Conservation (phyloP, 306 rosid species). For the Cicer arietinum region DNA sequence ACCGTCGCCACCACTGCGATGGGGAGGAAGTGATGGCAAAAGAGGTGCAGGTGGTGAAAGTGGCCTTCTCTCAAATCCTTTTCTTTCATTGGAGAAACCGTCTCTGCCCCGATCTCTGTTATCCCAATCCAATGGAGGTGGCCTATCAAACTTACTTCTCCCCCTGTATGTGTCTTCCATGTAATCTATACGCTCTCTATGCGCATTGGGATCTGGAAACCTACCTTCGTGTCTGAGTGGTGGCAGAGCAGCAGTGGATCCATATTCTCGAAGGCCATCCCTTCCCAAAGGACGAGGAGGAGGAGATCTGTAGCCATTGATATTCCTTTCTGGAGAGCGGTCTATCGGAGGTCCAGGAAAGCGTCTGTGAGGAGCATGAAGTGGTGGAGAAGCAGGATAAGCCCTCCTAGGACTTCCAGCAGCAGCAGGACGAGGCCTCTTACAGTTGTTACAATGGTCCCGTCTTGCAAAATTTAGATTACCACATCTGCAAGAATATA, state of each 20-base stretch:
- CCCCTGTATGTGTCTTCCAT: conserved; percentile 75
- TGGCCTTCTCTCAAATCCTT: conserved; percentile 76
- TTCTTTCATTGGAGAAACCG: conserved; percentile 65
- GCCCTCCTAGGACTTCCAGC: conserved; percentile 87
- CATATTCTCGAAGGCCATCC: conserved; percentile 77
- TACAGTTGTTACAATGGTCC: conserved; percentile 85
- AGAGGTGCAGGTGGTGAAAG: conserved; percentile 68
- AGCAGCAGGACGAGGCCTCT: conserved; percentile 66
- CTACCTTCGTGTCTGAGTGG: conserved; percentile 76
- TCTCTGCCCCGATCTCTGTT: conserved; percentile 76
- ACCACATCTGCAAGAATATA: conserved; percentile 67
- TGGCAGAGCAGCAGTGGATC: conserved; percentile 65
- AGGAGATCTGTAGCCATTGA: conserved; percentile 81
- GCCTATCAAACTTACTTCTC: conserved; percentile 77
- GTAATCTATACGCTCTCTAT: conserved; percentile 68
- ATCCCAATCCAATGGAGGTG: conserved; percentile 69
- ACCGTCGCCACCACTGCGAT: conserved; percentile 40
- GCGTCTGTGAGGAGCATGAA: conserved; percentile 74
- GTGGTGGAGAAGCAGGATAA: conserved; percentile 63
- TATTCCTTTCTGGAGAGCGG: conserved; percentile 74
- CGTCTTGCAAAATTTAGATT: conserved; percentile 96
- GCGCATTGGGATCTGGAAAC: conserved; percentile 65
- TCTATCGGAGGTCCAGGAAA: conserved; percentile 74
- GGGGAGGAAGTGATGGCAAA: conserved; percentile 54
- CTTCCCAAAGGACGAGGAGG: conserved; percentile 77